These are phyloP conservation scores for Syzygium aromaticum DNA, from an alignment of 345 rosid genomes.

Conservation along the genomic window DNA sequence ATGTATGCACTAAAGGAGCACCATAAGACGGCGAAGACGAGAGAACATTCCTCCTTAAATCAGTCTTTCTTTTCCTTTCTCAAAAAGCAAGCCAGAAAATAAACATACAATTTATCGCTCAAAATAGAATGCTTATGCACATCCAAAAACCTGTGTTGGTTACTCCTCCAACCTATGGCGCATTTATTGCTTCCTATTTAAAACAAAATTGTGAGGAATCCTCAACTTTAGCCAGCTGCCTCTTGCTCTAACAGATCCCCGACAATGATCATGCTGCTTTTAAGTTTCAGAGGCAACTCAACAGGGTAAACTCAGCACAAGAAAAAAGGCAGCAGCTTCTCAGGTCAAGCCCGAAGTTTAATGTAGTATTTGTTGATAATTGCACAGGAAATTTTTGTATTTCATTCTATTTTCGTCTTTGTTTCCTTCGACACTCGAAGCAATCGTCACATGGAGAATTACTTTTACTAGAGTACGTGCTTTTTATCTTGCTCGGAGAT, in stretches of 20 bases:
- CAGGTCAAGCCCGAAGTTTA: neutral
- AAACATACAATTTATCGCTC: neutral
- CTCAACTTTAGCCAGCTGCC: neutral
- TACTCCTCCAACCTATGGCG: neutral
- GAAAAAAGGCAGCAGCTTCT: neutral
- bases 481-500: constrained; percentile 55
- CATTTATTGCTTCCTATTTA: neutral
- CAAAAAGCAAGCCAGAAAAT: neutral
- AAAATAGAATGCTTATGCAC: neutral
- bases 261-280: neutral
- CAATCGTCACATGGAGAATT: constrained; percentile 54
- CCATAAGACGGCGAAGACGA: neutral
- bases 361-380: neutral
- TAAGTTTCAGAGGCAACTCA: neutral
- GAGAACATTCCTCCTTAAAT: neutral
- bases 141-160: neutral
- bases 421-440: constrained; percentile 88
- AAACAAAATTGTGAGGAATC: neutral
- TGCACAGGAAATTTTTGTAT: neutral
- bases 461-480: constrained; percentile 22
- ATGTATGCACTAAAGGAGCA: neutral
- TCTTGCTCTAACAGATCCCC: neutral
- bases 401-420: constrained; percentile 40
- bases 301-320: neutral
- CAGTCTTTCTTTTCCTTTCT: neutral